phyloP scores from a whole-genome alignment of 306 rosid species.

The Echinosophora koreensis region DNA sequence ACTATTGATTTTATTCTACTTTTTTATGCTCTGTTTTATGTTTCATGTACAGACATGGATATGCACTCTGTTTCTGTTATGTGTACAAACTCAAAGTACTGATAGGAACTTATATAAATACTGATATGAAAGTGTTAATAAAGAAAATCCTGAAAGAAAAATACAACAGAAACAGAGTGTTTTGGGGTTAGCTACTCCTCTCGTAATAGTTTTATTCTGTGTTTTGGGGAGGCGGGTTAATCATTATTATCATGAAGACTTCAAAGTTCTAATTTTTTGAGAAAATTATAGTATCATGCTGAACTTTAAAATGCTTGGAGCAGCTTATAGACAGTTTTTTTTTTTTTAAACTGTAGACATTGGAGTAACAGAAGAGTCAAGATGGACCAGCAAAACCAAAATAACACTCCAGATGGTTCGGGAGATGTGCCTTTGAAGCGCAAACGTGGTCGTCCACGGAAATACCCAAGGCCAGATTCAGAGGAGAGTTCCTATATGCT shows the following conservation, averaged over 20 bases:
- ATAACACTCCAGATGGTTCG: slow-evolving; percentile 61
- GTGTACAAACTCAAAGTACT: no score
- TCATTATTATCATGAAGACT: slow-evolving; percentile 17
- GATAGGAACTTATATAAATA: no score
- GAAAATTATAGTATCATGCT: slow-evolving; percentile 24
- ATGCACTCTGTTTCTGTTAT: no score
- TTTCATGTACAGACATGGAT: no score
- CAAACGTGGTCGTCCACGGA: slow-evolving; percentile 96
- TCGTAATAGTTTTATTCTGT: background rate
- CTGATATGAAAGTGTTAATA: no score
- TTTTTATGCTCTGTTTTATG: no score
- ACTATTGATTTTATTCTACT: no score
- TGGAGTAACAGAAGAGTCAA: slow-evolving; percentile 25
- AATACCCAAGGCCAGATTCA: slow-evolving; percentile 67
- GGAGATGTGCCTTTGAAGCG: slow-evolving; percentile 81
- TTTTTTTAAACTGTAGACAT: slow-evolving; percentile 45
- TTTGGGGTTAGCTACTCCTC: background rate
- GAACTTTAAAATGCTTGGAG: slow-evolving; percentile 30
- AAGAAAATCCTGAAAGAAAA: no score
- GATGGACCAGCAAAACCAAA: slow-evolving; percentile 74
- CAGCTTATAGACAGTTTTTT: background rate
- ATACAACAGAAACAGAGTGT: no score
- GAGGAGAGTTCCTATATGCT: slow-evolving; percentile 53
- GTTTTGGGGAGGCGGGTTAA: slow-evolving; percentile 11
- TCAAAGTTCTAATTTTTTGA: slow-evolving; percentile 8